A percentile compares a stretch with the other conserved stretches of the same genome.
phyloP scores from a whole-genome alignment of 1,284 basidiomycete genomes.

The Inonotus hispidus region DNA sequence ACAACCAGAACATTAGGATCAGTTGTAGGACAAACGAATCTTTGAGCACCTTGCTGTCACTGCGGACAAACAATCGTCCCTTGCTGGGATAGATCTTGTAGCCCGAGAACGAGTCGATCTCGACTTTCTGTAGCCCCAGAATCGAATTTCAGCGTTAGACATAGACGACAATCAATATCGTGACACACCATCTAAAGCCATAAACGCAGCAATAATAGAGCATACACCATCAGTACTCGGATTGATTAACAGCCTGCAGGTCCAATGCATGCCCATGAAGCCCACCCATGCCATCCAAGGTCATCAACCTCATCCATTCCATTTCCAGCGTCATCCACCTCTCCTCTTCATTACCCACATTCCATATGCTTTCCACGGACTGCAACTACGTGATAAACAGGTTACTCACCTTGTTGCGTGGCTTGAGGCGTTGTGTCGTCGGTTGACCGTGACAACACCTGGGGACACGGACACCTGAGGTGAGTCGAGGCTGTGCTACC shows the following conservation, averaged over 20 bases:
- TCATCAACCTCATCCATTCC: slow-evolving; percentile 3
- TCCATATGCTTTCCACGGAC: not conserved
- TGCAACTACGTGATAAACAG: not conserved
- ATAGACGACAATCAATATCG: not conserved
- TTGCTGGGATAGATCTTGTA: slow-evolving; percentile 95
- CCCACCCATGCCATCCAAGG: slow-evolving; percentile 3
- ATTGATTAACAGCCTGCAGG: not conserved
- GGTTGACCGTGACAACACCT: not conserved
- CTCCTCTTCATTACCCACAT: not conserved
- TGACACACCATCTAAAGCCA: slow-evolving; percentile 6
- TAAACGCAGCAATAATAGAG: not conserved
- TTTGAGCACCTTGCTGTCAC: slow-evolving; percentile 86
- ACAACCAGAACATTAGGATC: not conserved
- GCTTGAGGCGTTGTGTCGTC: not conserved
- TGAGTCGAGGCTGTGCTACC: not conserved
- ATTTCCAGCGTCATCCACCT: not conserved
- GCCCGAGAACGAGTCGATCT: slow-evolving; percentile 95
- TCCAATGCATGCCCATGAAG: not conserved
- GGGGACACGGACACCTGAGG: not conserved
- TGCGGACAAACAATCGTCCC: slow-evolving; percentile 94
- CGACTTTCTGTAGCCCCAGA: slow-evolving; percentile 71
- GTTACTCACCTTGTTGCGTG: slow-evolving; percentile 9
- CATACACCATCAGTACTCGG: not conserved
- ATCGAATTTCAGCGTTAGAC: not conserved
- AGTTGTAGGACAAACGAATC: not conserved